Percentiles rank a stretch among this genome's conserved stretches.
These are phyloP conservation scores for Hymenoscyphus scutula DNA, from an alignment of 2,329 filamentous ascomycete genomes.

Conservation along the genomic window DNA sequence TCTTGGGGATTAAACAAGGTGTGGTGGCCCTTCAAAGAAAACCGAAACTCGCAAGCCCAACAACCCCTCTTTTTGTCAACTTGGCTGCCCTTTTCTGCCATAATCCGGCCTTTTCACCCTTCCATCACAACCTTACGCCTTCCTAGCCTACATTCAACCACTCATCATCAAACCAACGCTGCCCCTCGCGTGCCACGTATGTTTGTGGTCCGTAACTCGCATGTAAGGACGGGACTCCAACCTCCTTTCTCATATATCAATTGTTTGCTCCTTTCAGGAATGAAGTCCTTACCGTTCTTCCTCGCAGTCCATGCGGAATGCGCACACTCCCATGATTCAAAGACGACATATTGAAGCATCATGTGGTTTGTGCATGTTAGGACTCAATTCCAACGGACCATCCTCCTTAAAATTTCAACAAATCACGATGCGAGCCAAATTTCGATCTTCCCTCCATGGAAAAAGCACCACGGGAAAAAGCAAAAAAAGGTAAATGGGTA, in stretches of 20 bases:
- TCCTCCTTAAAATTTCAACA: not conserved
- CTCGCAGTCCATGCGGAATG: not conserved
- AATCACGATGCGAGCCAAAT: not conserved
- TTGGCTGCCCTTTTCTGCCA: not conserved
- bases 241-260: not conserved
- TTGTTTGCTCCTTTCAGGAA: constrained; percentile 1
- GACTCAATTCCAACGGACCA: not conserved
- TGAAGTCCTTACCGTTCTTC: not conserved
- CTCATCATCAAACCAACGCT: not conserved
- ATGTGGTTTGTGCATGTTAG: too few species aligned
- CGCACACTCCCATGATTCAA: not conserved
- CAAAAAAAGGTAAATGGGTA: constrained; percentile 4
- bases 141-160: not conserved
- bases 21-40: not conserved
- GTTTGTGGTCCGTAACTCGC: constrained; percentile 6
- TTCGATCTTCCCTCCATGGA: not conserved
- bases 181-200: constrained; percentile 10
- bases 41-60: not conserved
- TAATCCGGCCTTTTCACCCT: not conserved
- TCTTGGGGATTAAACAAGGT: too few species aligned
- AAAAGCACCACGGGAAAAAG: too few species aligned
- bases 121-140: not conserved
- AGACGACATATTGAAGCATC: not conserved
- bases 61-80: not conserved
- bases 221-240: not conserved